These are phyloP conservation scores for Scortechinia acanthostroma DNA, from an alignment of 2,329 filamentous ascomycete genomes.

Conservation along the genomic window DNA sequence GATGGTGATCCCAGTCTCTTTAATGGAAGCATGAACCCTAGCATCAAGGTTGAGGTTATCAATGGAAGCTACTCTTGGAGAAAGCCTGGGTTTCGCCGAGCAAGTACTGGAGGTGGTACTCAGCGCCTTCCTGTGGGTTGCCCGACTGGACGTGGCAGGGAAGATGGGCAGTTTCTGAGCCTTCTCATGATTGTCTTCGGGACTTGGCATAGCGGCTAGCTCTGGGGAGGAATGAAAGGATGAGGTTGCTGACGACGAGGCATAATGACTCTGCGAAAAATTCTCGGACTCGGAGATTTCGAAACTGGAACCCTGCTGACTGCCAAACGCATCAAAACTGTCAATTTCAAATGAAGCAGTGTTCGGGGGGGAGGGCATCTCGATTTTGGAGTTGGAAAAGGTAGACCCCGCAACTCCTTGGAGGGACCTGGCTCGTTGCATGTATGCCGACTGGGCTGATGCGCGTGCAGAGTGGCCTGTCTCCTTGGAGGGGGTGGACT, in stretches of 20 bases:
- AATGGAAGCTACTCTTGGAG: not conserved
- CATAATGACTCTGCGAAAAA: not conserved
- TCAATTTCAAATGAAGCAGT: not conserved
- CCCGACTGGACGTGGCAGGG: not conserved
- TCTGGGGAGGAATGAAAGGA: not conserved
- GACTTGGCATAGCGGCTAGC: not conserved
- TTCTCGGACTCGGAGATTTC: not conserved
- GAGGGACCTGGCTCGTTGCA: not conserved
- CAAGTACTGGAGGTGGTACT: not conserved
- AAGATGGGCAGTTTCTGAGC: not conserved
- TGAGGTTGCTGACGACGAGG: not conserved
- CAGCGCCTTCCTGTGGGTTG: not conserved
- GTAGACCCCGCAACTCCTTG: not conserved
- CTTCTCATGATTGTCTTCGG: not conserved
- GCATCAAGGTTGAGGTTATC: not conserved
- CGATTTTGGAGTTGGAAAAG: not conserved
- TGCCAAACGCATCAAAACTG: constrained; percentile 1
- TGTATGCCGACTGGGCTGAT: not conserved
- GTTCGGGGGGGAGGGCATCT: not conserved
- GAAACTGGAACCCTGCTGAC: not conserved
- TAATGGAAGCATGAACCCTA: not conserved
- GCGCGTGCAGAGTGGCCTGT: not conserved
- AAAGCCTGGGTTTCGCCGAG: not conserved
- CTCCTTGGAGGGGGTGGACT: not conserved
- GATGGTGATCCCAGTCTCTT: constrained; percentile 39